Base-by-base conservation (phyloP, 1,284 basidiomycete genomes). In the Malassezia vespertilionis region DNA sequence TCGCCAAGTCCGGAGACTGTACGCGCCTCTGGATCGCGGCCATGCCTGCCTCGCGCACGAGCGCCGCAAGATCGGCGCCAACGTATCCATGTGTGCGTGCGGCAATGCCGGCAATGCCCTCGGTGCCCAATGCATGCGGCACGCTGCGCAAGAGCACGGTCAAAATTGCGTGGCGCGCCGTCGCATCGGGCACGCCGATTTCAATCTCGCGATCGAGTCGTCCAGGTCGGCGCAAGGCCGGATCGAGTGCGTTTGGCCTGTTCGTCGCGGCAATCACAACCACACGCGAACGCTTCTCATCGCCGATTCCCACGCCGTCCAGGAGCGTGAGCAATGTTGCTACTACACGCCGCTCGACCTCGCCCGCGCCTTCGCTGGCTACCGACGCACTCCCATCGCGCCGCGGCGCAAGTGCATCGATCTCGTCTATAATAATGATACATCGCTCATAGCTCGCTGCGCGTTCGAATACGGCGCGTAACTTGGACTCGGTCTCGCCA, bases 201-300 rank as follows among this genome's bases (percentile, higher is more conserved):
- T 99, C 93, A 33, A 99, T 86, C 72, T 97, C 93, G 54, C 87
- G 77, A 71, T 99, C 93, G 61, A 99, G 91, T 53, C 93, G 76
- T 2, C 93, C 93, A 3, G 93, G 93, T 26, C 93, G 76, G 40
- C 93, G 76, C 33, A 99, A 74, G 0, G 93, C 93, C 23, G 90
- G 91, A 72, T 99, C 93, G 50, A 99, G 87, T 4, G 89, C 85
- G 69, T 97, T 96, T 3, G 89, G 91, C 27, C 93, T 77, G 72
- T 99, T 97, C 1, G 93, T 97, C 0, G 93, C 93, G 1, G 87
- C 93, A 52, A 99, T 86, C 17, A 99, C 86, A 3, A 97, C 83
- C 4, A 97, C 86, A 47, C 83, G 80, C 50, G 41, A 27, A 15
- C 34, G 17, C 20, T 38, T 46, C 15, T 37, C n/a, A n/a, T 20